Conservation (phyloP, 2,329 filamentous ascomycete species). For the Stachybotrys echinatus region DNA sequence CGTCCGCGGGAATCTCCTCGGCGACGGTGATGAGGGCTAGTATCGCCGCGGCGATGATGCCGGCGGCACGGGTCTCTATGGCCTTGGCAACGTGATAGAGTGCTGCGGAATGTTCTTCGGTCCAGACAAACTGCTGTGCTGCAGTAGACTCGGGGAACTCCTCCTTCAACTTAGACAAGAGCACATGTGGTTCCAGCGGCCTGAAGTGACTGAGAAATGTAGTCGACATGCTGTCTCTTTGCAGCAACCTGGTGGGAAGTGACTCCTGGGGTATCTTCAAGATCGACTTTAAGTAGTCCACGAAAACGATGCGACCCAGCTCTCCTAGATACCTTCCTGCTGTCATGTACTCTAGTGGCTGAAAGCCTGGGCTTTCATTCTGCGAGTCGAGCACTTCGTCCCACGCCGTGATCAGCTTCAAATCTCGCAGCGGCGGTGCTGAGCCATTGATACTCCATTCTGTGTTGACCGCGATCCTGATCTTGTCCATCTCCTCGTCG, state of each 20-base stretch:
- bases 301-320: conserved; percentile 64
- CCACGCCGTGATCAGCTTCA: conserved; percentile 64
- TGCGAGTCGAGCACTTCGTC: conserved; percentile 61
- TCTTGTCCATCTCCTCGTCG: conserved; percentile 39
- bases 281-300: conserved; percentile 54
- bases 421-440: conserved; percentile 57
- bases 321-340: conserved; percentile 74
- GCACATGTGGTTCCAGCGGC: conserved; percentile 40
- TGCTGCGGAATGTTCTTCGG: conserved; percentile 48
- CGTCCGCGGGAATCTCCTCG: conserved; percentile 50
- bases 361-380: conserved; percentile 68
- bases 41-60: conserved; percentile 67
- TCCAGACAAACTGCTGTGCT: conserved; percentile 54
- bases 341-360: conserved; percentile 82
- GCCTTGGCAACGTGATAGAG: conserved; percentile 64
- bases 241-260: conserved; percentile 50
- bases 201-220: conserved; percentile 68
- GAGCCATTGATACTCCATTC: conserved; percentile 80
- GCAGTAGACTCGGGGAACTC: conserved; percentile 47
- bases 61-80: conserved; percentile 68
- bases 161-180: conserved; percentile 40
- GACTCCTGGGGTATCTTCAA: conserved; percentile 32
- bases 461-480: conserved; percentile 74
- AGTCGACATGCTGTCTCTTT: conserved; percentile 62
- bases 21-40: conserved; percentile 65